Evolutionary conservation across 202 grass and related monocot genomes (phyloP).

Genomic region (Panicum virgatum): DNA sequence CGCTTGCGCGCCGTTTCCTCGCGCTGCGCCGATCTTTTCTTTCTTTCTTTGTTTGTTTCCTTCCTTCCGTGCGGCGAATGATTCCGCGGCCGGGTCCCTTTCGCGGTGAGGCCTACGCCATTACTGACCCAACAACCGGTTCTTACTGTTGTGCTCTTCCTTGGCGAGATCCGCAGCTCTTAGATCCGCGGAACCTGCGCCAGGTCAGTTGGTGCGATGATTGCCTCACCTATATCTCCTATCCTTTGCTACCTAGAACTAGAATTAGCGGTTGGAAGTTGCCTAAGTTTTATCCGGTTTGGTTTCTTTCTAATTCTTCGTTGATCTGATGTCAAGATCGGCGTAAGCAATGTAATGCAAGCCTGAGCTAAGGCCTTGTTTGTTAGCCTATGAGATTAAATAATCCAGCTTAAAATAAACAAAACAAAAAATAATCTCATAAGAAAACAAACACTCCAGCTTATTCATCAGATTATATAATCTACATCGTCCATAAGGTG

Average conservation of each 20-base stretch:
- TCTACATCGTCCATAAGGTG: too few species aligned
- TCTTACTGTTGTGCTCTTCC: not conserved
- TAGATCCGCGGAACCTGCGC: not conserved
- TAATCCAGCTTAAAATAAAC: too few species aligned
- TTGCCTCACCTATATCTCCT: not conserved
- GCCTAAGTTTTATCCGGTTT: not conserved
- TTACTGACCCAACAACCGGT: slow-evolving; percentile 17
- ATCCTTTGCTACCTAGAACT: too few species aligned
- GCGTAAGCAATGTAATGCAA: not conserved
- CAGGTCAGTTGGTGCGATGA: not conserved
- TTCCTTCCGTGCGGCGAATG: not conserved
- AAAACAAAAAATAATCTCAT: too few species aligned
- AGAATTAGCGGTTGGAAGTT: not conserved
- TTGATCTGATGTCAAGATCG: not conserved
- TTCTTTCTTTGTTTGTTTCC: too few species aligned
- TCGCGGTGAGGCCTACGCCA: not conserved
- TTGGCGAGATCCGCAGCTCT: not conserved
- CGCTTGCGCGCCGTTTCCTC: not conserved
- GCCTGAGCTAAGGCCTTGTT: too few species aligned
- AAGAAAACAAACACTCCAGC: too few species aligned
- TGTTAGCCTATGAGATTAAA: too few species aligned
- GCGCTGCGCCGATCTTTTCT: not conserved
- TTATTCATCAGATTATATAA: too few species aligned
- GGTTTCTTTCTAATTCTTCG: not conserved
- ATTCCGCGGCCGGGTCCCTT: slow-evolving; percentile 3